Evolutionary conservation across 2,329 filamentous ascomycete genomes (phyloP), one percentile per base, ranked within the genome.

Genomic region (Fusarium redolens): DNA sequence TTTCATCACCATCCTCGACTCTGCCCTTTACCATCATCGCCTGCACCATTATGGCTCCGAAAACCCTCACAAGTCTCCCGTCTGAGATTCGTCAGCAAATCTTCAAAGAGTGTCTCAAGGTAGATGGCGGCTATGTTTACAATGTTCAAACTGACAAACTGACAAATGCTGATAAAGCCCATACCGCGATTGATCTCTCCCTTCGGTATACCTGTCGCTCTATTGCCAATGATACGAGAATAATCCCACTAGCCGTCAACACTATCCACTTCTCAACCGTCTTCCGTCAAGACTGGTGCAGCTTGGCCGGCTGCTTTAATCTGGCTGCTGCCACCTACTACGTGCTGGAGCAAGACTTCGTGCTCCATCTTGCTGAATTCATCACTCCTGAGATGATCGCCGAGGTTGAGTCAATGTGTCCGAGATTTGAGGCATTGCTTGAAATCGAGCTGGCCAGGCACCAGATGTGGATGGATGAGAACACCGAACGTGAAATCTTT

Each of bases 201-300:
- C 73, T 75, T 10, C 22, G 62, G n/a, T 74, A 61, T 41, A 72
- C 65, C 0, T 75, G 73, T 38, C 69, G 51, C 28, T 58, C 35
- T 1, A 55, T 75, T 17, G 60, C 65, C 1, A 18, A 52, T 3
- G 73, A 75, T 5, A 64, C n/a, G n/a, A n/a, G n/a, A n/a, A n/a
- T n/a, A n/a, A n/a, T n/a, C n/a, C n/a, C 71, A 0, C 28, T 75
- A 0, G 4, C 25, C 2, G 10, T 63, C 14, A 75, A 75, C 7
- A 40, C 61, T 0, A 48, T 75, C 11, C 59, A 35, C 8, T 74
- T 75, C 50, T 72, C 63, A 1, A 74, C 74, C 0, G 3, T 60
- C 1, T 63, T 62, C 14, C 65, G 65, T 1, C 44, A 71, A 2
- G 61, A 70, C 1, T 71, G 55, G 59, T 41, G 59, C 0, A 41